Evolutionary conservation across 208 protist genomes (phyloP).

Genomic region (Leishmania turanica): DNA sequence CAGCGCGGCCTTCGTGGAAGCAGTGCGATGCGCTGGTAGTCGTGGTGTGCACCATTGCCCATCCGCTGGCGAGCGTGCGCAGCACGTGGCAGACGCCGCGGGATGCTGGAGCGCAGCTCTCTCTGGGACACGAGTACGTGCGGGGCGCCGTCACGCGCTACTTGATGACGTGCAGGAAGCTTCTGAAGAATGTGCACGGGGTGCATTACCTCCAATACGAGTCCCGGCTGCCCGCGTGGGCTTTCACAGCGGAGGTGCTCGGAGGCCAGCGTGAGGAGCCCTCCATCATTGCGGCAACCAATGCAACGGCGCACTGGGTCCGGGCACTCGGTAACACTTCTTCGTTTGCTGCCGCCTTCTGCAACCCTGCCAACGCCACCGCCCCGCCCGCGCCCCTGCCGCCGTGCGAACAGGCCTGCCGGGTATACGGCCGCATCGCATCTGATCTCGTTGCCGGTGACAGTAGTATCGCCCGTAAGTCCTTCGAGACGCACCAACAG

Average conservation of each 20-base stretch:
- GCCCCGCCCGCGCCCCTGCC: too few relatives aligned
- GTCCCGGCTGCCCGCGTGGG: constrained; percentile 2
- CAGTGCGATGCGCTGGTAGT: constrained; percentile 12
- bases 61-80: constrained; percentile 17
- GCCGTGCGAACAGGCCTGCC: not conserved
- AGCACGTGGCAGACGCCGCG: not conserved
- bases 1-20: not conserved
- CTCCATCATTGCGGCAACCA: not conserved
- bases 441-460: not conserved
- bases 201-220: constrained; percentile 5
- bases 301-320: not conserved
- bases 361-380: not conserved
- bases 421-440: not conserved
- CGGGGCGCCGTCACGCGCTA: constrained; percentile 23
- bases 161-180: constrained; percentile 11
- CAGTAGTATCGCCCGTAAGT: not conserved
- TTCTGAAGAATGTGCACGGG: constrained; percentile 1
- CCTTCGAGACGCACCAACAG: not conserved
- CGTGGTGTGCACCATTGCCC: constrained; percentile 10
- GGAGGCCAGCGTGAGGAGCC: not conserved
- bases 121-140: not conserved
- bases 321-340: too few relatives aligned
- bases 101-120: not conserved
- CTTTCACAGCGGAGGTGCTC: not conserved
- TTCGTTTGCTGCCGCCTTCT: not conserved